Percentiles rank a stretch among this genome's conserved stretches.
These are phyloP conservation scores for Limnanthes douglasii DNA, from an alignment of 345 rosid species.

Conservation along the genomic window DNA sequence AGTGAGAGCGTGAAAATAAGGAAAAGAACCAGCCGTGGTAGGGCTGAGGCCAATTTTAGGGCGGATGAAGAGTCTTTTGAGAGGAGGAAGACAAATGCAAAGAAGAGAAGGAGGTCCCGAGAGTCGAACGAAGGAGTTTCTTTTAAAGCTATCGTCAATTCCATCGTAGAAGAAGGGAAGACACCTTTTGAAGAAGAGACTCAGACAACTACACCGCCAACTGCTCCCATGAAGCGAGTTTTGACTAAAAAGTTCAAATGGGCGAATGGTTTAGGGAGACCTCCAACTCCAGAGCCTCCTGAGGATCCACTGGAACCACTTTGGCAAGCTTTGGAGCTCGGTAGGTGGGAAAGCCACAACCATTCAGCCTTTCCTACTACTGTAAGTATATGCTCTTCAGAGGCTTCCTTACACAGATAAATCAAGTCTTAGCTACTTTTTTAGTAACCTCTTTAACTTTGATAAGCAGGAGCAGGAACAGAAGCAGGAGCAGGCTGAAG, in stretches of 20 bases:
- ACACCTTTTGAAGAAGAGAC: constrained; percentile 3
- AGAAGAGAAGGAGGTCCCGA: constrained; percentile 6
- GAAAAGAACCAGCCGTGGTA: no score
- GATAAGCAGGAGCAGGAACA: background rate
- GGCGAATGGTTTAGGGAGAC: no score
- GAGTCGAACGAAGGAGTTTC: constrained; percentile 10
- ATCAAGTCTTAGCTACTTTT: background rate
- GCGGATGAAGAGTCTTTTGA: constrained; percentile 5
- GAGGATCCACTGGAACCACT: no score
- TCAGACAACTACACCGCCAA: no score
- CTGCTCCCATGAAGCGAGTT: no score
- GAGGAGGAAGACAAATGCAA: constrained; percentile 4
- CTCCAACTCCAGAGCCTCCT: no score
- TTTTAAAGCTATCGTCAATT: constrained; percentile 6
- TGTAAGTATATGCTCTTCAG: constrained; percentile 15
- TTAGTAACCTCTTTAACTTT: background rate
- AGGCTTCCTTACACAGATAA: background rate
- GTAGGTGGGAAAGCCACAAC: no score
- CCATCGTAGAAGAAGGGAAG: background rate
- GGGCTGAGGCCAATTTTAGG: constrained; percentile 1
- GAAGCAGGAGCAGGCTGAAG: constrained; percentile 4
- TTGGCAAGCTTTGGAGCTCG: no score
- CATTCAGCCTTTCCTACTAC: constrained; percentile 6
- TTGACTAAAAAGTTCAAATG: background rate
- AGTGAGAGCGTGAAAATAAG: no score